phyloP scores from a whole-genome alignment of 257 asterid species.

The Fraxinus quadrangulata region DNA sequence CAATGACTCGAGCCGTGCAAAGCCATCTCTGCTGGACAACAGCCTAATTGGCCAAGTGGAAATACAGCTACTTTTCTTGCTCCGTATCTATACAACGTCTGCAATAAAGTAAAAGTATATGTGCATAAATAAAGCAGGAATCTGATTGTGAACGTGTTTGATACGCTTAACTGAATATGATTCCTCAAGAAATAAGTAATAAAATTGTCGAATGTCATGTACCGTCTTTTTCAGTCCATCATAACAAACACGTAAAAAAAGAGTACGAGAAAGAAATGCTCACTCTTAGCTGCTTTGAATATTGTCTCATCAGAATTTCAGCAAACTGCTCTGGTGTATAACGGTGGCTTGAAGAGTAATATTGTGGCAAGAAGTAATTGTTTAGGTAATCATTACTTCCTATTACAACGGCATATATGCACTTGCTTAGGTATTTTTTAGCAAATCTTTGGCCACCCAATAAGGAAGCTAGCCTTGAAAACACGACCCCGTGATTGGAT shows the following conservation, averaged over 20 bases:
- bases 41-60: slow-evolving; percentile 35
- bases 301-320: slow-evolving; percentile 47
- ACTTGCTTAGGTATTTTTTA: slow-evolving; percentile 42
- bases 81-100: slow-evolving; percentile 31
- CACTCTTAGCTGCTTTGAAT: slow-evolving; percentile 45
- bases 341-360: slow-evolving; percentile 35
- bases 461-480: slow-evolving; percentile 11
- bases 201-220: too few relatives aligned
- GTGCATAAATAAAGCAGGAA: too few relatives aligned
- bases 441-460: slow-evolving; percentile 37
- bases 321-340: slow-evolving; percentile 52
- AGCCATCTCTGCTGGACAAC: slow-evolving; percentile 35
- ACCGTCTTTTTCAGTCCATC: too few relatives aligned
- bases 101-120: background rate
- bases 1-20: slow-evolving; percentile 33
- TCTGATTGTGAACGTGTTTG: too few relatives aligned
- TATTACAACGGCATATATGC: slow-evolving; percentile 46
- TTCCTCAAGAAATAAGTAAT: too few relatives aligned
- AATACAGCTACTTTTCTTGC: slow-evolving; percentile 33
- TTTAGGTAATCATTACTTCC: slow-evolving; percentile 76
- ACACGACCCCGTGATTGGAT: slow-evolving; percentile 15
- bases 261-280: background rate
- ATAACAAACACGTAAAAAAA: too few relatives aligned
- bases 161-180: too few relatives aligned
- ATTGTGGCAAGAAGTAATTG: slow-evolving; percentile 56